Base-by-base conservation (phyloP, 768 basidiomycete species). In the Cubamyces lactineus region DNA sequence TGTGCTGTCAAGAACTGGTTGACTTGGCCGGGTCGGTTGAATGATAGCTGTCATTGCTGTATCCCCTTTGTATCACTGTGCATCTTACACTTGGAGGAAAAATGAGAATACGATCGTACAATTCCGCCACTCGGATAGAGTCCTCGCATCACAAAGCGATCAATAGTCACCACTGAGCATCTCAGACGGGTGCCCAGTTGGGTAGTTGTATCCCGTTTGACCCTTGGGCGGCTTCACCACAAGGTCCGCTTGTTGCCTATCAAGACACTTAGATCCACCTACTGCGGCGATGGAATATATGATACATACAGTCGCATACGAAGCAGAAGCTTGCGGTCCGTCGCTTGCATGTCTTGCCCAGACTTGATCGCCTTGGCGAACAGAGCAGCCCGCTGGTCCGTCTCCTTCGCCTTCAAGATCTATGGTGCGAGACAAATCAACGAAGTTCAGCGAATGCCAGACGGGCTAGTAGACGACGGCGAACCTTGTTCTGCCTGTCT, bases 401-500 rank as follows among this genome's bases (percentile, higher is more conserved):
- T 88, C 70, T 88, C 86, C 75, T 87, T 89, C 21, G 92, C 90
- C 69, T 85, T 82, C 53, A 97, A 73, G 17, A 96, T 88, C 94
- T 67, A 38, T 15, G 48, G 13, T 21, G 19, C 16, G 42, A 53
- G 47, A 9, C 16, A 41, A 4, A 19, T n/a, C n/a, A 30, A 48
- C n/a, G 38, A 34, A 5, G 15, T 8, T 17, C 13, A 21, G 34
- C 46, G 16, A 26, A 15, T 2, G 26, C 40, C 12, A 52, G 26
- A 12, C 21, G 24, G 28, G 11, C 3, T 8, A 38, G 38, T n/a
- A 13, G 19, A 3, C 38, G 23, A 30, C 11, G 7, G 66, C 74
- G 43, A 50, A 89, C 92, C 82, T 92, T 94, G 75, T 94, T 93
- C 73, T 91, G 89, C 68, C 91, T 89, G 71, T 98, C 95, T 17